Percentiles rank a stretch among this genome's conserved stretches.
phyloP scores from a whole-genome alignment of 164 flowering plant species.

The Kingdonia uniflora region DNA sequence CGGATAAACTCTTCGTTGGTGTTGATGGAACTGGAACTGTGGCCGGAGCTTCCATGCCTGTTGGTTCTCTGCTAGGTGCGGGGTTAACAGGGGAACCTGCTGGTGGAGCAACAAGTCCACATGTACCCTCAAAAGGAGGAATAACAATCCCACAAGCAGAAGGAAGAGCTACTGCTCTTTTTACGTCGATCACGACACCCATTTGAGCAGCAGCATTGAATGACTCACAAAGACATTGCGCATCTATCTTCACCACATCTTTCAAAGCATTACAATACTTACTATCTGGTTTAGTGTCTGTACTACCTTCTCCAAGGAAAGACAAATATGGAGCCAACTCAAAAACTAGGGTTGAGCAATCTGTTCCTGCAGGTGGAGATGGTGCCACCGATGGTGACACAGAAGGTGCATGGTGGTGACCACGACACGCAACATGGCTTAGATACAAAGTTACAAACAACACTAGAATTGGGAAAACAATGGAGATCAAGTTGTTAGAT shows the following conservation, averaged over 20 bases:
- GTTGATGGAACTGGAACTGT: too few relatives aligned
- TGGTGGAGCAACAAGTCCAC: slow-evolving; percentile 12
- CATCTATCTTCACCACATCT: slow-evolving; percentile 35
- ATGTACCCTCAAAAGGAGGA: slow-evolving; percentile 30
- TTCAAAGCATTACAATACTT: slow-evolving; percentile 59
- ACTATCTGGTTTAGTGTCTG: slow-evolving; percentile 36
- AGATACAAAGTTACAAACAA: too few relatives aligned
- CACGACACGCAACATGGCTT: background rate
- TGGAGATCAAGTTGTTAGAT: too few relatives aligned
- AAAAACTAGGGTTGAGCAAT: slow-evolving; percentile 43
- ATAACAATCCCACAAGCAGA: slow-evolving; percentile 39
- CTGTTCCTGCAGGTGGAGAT: slow-evolving; percentile 10
- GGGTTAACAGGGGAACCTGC: too few relatives aligned
- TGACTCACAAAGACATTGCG: slow-evolving; percentile 51
- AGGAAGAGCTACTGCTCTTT: slow-evolving; percentile 50
- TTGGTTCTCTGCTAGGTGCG: too few relatives aligned
- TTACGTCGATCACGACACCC: slow-evolving; percentile 45
- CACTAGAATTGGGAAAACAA: too few relatives aligned
- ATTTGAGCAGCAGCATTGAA: slow-evolving; percentile 41
- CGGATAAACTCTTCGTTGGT: too few relatives aligned
- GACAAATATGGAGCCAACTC: slow-evolving; percentile 52
- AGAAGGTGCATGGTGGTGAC: slow-evolving; percentile 23
- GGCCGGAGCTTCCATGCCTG: too few relatives aligned
- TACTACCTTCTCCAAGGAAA: slow-evolving; percentile 41
- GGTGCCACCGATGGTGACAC: slow-evolving; percentile 3